Base-by-base conservation (phyloP, 1,284 basidiomycete species). In the Mycosarcoma maydis region DNA sequence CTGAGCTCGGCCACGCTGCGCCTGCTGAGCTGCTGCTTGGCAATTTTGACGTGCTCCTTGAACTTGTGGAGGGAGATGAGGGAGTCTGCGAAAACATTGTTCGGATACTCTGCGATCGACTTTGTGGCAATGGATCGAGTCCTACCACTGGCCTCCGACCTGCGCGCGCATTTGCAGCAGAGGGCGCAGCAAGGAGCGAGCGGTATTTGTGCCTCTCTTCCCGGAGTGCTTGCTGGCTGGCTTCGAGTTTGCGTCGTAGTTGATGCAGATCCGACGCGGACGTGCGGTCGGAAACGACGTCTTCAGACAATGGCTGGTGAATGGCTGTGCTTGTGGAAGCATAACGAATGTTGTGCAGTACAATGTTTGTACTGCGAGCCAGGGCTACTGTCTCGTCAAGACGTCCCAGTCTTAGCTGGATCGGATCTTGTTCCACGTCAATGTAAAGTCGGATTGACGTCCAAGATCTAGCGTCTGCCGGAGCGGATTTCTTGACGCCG, bases 201-300 rank as follows among this genome's bases (percentile, higher is more conserved):
- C 68, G 68, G 41, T 71, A 71, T 40, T 71, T 71, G 49, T 66
- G 56, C 16, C 61, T 37, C 19, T 71, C 68, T 20, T 71, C 52
- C n/a, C 61, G 40, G 7, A 66, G 22, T 6, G 68, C 60, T 30
- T 60, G 60, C 22, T 70, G 67, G 6, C 55, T 42, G 7, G 42
- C 44, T 27, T 59, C 59, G 1, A 55, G 37, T 16, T 55, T 58
- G 3, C 46, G 33, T 29, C 47, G 49, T 20, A 69, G 26, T 9
- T 54, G 38, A 3, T 44, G 29, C 7, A 45, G 3, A 17, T 61
- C 53, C 4, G 37, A 22, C 14, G 46, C n/a, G 1, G 45, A 17
- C 26, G 14, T 17, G 40, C 45, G 40, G 3, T 45, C 43, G n/a
- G n/a, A n/a, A n/a, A n/a, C n/a, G n/a, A n/a, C n/a, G n/a, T n/a